Base-by-base conservation (phyloP, 2,329 filamentous ascomycete species). In the Aureobasidium sp. region DNA sequence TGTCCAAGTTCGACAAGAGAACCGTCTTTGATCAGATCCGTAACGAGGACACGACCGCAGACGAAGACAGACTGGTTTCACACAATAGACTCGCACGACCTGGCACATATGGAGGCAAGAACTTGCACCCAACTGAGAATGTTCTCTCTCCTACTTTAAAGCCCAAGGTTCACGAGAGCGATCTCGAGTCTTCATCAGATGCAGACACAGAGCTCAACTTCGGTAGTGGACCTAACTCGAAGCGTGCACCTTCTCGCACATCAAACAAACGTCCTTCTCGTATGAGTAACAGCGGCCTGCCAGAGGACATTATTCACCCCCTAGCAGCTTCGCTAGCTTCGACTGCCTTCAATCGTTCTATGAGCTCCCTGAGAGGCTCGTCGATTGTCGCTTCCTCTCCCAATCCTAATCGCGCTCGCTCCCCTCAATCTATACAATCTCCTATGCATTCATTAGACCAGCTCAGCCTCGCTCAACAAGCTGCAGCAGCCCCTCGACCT, bases 1-100 rank as follows among this genome's bases (percentile, higher is more conserved):
- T 98, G 38, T 95, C 93, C 54, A 97, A 97, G 75, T 98, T 98
- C 73, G 95, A 98, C 82, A 98, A 98, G 81, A 89, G 91, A 65
- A 91, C 90, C 1, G 89, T 98, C 11, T 99, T 99, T 76, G 92
- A 95, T 70, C 91, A 98, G 78, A 96, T 98, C 78, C 87, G 93
- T 67, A 93, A 93, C 70, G 93, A 97, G 65, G 95, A 98, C 73
- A 91, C 89, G 36, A 90, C 95, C 11, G 93, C 95, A n/a, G 95
- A 97, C 65, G 91, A 95, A 63, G 93, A 93, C 69, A 91, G 95
- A n/a, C 81, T 99, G 45, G 95, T 98, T 40, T 92, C 93, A 64
- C 94, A 97, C 80, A 98, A 98, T 76, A 89, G 93, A 40, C 73
- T 88, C 7, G 75, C 78, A 31, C 75, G 81, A 53, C 83, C 82